Evolutionary conservation across 495 filamentous ascomycete genomes (phyloP).

Genomic region (Ramalina intermedia): DNA sequence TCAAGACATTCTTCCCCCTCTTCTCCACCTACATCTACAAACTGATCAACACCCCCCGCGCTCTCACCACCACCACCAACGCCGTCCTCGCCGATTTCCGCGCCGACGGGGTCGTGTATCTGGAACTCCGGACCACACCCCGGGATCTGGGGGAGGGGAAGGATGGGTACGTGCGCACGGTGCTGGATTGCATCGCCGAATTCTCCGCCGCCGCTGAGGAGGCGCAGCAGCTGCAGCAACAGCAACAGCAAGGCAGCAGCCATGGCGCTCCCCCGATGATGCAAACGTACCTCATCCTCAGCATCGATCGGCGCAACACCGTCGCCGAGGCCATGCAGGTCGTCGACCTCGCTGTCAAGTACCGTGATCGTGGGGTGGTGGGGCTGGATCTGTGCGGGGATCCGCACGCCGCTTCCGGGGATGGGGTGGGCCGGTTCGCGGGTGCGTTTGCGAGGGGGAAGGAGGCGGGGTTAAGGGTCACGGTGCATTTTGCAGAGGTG

Average conservation of each 20-base stretch:
- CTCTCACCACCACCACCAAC: conserved; percentile 45
- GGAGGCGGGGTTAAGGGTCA: conserved; percentile 40
- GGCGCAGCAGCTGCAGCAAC: too few species aligned
- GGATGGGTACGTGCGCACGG: conserved; percentile 46
- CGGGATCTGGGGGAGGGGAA: conserved; percentile 37
- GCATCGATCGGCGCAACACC: conserved; percentile 52
- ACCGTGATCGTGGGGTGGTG: conserved; percentile 44
- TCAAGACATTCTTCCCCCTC: conserved; percentile 55
- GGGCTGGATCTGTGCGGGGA: conserved; percentile 74
- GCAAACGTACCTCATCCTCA: conserved; percentile 54
- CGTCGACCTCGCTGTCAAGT: conserved; percentile 46
- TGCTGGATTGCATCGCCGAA: conserved; percentile 42
- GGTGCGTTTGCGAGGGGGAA: conserved; percentile 43
- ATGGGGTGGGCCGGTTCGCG: conserved; percentile 32
- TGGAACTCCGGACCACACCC: conserved; percentile 73
- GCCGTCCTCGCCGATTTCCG: conserved; percentile 59
- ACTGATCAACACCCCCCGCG: conserved; percentile 44
- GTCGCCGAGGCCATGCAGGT: conserved; percentile 40
- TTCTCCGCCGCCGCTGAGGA: conserved; percentile 21
- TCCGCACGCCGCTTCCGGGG: conserved; percentile 37
- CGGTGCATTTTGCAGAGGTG: conserved; percentile 69
- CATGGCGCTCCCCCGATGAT: conserved; percentile 19
- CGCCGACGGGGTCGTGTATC: conserved; percentile 58
- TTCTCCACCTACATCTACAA: conserved; percentile 69
- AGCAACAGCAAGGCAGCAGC: too few species aligned